phyloP scores from a whole-genome alignment of 2,329 filamentous ascomycete genomes.

The Pestalotiopsis sp. region DNA sequence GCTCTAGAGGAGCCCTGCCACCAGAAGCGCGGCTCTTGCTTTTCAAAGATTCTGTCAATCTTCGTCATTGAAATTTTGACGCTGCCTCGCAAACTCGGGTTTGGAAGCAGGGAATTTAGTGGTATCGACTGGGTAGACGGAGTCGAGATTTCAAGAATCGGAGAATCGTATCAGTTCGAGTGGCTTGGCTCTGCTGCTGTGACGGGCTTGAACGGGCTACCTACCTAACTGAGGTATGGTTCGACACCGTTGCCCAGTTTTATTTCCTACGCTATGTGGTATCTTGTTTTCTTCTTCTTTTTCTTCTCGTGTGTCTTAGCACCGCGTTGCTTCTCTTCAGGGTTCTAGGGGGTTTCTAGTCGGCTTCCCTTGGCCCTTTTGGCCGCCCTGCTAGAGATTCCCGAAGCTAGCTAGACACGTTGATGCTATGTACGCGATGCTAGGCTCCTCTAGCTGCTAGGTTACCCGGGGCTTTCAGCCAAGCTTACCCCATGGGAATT shows the following conservation, averaged over 20 bases:
- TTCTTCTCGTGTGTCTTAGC: neutral
- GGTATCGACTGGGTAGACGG: neutral
- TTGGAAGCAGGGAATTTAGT: neutral
- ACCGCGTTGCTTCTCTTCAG: neutral
- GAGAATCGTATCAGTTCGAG: neutral
- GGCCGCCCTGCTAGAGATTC: constrained; percentile 6
- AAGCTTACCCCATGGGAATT: neutral
- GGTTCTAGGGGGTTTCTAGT: constrained; percentile 9
- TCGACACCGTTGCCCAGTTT: neutral
- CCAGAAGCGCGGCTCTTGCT: neutral
- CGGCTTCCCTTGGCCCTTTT: neutral
- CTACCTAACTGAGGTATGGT: neutral
- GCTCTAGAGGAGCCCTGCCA: too few species aligned
- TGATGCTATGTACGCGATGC: neutral
- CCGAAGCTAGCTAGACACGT: neutral
- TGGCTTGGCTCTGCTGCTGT: neutral
- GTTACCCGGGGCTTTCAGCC: neutral
- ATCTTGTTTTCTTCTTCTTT: neutral
- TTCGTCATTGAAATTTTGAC: neutral
- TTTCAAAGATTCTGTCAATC: neutral
- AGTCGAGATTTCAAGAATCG: neutral
- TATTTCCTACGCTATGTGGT: neutral
- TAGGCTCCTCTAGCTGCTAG: neutral
- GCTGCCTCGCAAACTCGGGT: neutral
- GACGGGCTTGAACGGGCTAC: neutral